Conservation (phyloP, 169 alveolate genomes). For the Eimeria praecox region DNA sequence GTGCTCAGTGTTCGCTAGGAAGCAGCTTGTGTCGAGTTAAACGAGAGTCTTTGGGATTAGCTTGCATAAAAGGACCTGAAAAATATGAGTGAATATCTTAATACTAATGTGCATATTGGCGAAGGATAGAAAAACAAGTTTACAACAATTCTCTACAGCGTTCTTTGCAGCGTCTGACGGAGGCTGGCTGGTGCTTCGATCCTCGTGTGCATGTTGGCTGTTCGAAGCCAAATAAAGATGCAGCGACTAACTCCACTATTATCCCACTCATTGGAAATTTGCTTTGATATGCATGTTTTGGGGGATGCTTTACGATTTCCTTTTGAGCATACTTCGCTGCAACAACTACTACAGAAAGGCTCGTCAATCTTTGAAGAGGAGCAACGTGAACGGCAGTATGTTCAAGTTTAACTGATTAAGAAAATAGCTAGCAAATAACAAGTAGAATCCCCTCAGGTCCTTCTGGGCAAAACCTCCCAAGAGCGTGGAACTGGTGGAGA, state of each 20-base stretch:
- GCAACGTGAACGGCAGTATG: background rate
- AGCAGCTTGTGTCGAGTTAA: background rate
- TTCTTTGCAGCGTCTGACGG: background rate
- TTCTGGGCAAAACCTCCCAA: no score
- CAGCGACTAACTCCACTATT: background rate
- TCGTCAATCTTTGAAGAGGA: background rate
- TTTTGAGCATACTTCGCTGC: background rate
- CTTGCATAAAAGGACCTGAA: background rate
- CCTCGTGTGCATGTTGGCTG: background rate
- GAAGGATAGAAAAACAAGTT: background rate
- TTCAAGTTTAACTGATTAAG: no score
- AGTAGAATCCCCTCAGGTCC: background rate
- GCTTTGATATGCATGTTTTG: background rate
- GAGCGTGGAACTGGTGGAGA: no score
- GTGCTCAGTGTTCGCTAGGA: background rate
- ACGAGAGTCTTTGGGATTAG: background rate
- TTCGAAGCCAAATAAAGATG: background rate
- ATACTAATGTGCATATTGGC: background rate
- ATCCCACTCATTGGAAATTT: background rate
- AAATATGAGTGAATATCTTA: no score
- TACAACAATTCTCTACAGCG: background rate
- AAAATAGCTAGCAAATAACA: no score
- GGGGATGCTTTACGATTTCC: background rate
- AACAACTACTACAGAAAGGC: background rate
- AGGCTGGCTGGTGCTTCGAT: background rate